Evolutionary conservation across 306 rosid genomes (phyloP), one percentile per base, ranked within the genome.

Genomic region (Quercus suber): DNA sequence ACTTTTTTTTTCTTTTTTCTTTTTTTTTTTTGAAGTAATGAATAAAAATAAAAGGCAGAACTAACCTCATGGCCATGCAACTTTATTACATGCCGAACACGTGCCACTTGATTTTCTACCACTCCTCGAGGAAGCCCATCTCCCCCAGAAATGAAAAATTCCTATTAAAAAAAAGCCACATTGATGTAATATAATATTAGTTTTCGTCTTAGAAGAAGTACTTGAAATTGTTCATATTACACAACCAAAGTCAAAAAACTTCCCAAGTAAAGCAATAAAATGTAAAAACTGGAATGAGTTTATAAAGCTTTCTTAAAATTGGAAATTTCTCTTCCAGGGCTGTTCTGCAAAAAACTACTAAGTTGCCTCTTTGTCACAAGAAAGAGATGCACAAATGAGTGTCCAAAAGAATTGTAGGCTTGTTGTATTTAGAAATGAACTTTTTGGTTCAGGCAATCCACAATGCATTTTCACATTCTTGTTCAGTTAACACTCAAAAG

Each of bases 121-220:
- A 95, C 97, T 73, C 98, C 99, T 49, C 98, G 92, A 33, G 99
- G 99, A 79, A 95, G 98, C 25, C 99, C 99, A 65, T 95, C 99
- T 41, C 99, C 99, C 56, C 99, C 99, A 35, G 99, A 95, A 82
- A 95, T 91, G 81, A 95, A 95, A 80, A 95, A 95, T 73, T 95
- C 99, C 99, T 95, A 76, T 79, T 75, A 51, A 56, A 78, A 57
- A 68, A 63, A 63, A 73, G 28, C 59, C 64, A 53, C 25, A 68
- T 55, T 41, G 58, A 76, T 23, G 21, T 61, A 55, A 68, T 65
- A 8, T 43, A 79, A 43, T 45, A 37, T 51, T 19, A 20, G 21
- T 21, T 64, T 49, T 43, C 20, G 57, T 43, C 64, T 74, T 35
- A 25, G 13, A 51, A 20, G 14, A 68, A 31, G 27, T 31, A 52